Conservation (phyloP, 164 flowering plant genomes). For the Nymphaea thermarum region DNA sequence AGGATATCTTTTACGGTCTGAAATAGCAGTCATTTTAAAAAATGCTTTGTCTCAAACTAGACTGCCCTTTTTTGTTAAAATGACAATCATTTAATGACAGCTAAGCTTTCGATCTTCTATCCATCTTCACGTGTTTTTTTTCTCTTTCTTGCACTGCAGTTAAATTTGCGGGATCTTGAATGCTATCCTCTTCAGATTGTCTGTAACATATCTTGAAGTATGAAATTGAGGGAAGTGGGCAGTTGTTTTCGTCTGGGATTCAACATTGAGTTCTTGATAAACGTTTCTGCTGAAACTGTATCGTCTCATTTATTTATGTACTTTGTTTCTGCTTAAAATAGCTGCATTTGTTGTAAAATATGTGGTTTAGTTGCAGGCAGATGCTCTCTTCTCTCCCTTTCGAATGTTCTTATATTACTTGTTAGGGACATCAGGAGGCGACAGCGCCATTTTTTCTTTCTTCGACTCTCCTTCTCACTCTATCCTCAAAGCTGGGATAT, state of each 20-base stretch:
- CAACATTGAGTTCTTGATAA: no score
- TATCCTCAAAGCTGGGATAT: no score
- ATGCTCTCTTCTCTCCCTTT: not conserved
- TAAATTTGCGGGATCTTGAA: constrained; percentile 76
- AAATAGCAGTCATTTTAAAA: no score
- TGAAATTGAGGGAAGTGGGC: not conserved
- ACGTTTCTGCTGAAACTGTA: not conserved
- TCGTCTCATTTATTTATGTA: not conserved
- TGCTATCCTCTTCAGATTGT: constrained; percentile 50
- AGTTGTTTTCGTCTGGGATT: not conserved
- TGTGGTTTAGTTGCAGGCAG: not conserved
- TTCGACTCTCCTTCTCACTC: no score
- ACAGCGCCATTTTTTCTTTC: no score
- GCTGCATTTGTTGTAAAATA: not conserved
- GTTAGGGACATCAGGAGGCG: no score
- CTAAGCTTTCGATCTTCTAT: not conserved
- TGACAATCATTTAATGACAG: no score
- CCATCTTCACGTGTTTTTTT: not conserved
- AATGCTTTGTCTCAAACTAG: no score
- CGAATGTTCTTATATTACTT: no score
- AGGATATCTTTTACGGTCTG: no score
- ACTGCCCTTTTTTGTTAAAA: no score
- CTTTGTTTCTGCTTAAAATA: not conserved
- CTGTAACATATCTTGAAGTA: not conserved
- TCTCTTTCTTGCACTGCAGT: constrained; percentile 35